A percentile compares a stretch with the other conserved stretches of the same genome.
Evolutionary conservation across 495 filamentous ascomycete genomes (phyloP).

Genomic region (Choiromyces venosus): DNA sequence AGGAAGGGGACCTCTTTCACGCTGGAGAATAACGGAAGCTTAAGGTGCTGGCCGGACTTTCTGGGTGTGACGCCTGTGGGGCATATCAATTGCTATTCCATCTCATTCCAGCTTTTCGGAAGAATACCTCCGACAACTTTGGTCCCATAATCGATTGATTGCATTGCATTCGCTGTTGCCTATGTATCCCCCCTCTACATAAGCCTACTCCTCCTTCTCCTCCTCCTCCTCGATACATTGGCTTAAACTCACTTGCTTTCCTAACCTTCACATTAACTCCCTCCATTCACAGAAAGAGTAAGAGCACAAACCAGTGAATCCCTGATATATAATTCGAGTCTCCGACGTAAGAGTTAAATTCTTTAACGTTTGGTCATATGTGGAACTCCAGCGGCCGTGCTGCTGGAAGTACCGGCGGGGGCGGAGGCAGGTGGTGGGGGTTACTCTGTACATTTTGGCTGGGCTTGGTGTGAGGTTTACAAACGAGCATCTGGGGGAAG

Average conservation of each 20-base stretch:
- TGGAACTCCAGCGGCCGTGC: constrained; percentile 8
- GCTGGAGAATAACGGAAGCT: constrained; percentile 68
- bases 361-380: constrained; percentile 59
- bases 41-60: constrained; percentile 70
- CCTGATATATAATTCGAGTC: constrained; percentile 81
- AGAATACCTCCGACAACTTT: constrained; percentile 82
- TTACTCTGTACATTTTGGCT: no score
- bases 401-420: not conserved
- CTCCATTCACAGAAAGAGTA: not conserved
- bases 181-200: no score
- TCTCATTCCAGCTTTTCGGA: no score
- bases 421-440: constrained; percentile 6
- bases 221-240: no score
- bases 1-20: constrained; percentile 55
- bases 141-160: constrained; percentile 79
- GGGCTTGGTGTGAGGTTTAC: no score
- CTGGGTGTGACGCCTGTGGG: constrained; percentile 79
- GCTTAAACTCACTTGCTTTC: constrained; percentile 46
- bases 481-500: no score
- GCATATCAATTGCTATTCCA: no score
- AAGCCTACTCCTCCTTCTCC: no score
- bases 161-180: constrained; percentile 76
- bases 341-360: constrained; percentile 73
- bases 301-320: constrained; percentile 64
- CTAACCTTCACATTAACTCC: constrained; percentile 27